phyloP scores from a whole-genome alignment of 768 basidiomycete species.

The Lactarius hengduanensis region DNA sequence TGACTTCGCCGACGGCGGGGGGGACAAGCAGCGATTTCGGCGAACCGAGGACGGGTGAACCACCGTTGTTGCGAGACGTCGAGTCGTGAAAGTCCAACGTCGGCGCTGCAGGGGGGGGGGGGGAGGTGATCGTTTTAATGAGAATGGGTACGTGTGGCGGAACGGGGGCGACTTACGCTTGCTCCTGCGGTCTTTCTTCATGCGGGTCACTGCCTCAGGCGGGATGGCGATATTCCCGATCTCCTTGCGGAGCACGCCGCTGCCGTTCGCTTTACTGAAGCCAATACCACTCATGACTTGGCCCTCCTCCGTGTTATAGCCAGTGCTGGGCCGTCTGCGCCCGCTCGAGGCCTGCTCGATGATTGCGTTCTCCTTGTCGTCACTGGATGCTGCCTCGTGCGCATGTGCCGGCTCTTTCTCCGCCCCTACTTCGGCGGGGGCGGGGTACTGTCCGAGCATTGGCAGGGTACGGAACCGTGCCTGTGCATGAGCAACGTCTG shows the following conservation, averaged over 20 bases:
- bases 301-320: constrained; percentile 27
- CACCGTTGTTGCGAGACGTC: constrained; percentile 37
- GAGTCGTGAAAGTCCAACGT: constrained; percentile 52
- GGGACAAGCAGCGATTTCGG: constrained; percentile 48
- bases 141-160: not conserved
- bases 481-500: constrained; percentile 20
- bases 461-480: constrained; percentile 14
- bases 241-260: constrained; percentile 44
- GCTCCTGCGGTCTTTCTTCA: constrained; percentile 50
- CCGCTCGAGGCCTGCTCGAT: constrained; percentile 31
- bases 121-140: constrained; percentile 15
- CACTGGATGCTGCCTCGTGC: constrained; percentile 13
- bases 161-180: constrained; percentile 47
- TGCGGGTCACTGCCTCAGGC: constrained; percentile 42
- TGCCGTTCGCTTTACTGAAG: constrained; percentile 31
- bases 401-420: constrained; percentile 13
- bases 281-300: constrained; percentile 37
- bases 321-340: constrained; percentile 14
- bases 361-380: constrained; percentile 42
- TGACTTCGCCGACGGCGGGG: constrained; percentile 80
- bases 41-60: constrained; percentile 49
- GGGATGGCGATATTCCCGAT: constrained; percentile 49
- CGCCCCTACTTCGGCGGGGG: constrained; percentile 14
- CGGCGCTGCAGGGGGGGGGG: constrained; percentile 42
- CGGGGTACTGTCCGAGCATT: constrained; percentile 15